Conservation (phyloP, 371 early-diverging fungal genomes). For the Apophysomyces variabilis region DNA sequence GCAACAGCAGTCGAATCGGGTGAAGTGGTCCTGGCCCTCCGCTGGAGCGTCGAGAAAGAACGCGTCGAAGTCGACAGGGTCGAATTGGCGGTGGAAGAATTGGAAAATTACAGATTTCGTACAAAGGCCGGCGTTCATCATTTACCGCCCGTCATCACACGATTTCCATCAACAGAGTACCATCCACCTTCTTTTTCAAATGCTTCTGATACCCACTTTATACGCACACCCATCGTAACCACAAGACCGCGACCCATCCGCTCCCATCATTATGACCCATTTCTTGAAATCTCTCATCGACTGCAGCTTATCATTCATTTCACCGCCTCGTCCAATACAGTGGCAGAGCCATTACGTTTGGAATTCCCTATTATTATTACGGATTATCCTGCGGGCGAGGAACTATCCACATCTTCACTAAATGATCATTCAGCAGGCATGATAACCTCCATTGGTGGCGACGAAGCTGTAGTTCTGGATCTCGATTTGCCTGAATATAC, state of each 20-base stretch:
- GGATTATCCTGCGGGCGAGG: slow-evolving; percentile 33
- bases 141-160: slow-evolving; percentile 38
- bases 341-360: slow-evolving; percentile 30
- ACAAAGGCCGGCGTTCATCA: slow-evolving; percentile 44
- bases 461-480: slow-evolving; percentile 48
- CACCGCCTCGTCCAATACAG: slow-evolving; percentile 11
- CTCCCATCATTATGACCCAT: slow-evolving; percentile 46
- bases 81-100: slow-evolving; percentile 40
- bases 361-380: slow-evolving; percentile 52
- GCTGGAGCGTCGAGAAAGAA: slow-evolving; percentile 54
- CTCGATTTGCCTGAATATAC: slow-evolving; percentile 55
- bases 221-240: slow-evolving; percentile 39
- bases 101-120: slow-evolving; percentile 47
- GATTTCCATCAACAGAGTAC: slow-evolving; percentile 40
- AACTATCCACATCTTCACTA: neutral
- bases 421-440: slow-evolving; percentile 3
- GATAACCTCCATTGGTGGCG: slow-evolving; percentile 31
- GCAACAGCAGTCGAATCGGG: slow-evolving; percentile 48
- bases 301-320: slow-evolving; percentile 41
- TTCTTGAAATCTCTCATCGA: slow-evolving; percentile 47
- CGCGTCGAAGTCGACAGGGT: slow-evolving; percentile 42
- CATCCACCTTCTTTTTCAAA: slow-evolving; percentile 42
- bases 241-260: slow-evolving; percentile 30
- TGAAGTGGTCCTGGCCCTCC: slow-evolving; percentile 42
- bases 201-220: slow-evolving; percentile 47